Base-by-base conservation (phyloP, 1,284 basidiomycete genomes). In the Ganoderma leucocontextum region DNA sequence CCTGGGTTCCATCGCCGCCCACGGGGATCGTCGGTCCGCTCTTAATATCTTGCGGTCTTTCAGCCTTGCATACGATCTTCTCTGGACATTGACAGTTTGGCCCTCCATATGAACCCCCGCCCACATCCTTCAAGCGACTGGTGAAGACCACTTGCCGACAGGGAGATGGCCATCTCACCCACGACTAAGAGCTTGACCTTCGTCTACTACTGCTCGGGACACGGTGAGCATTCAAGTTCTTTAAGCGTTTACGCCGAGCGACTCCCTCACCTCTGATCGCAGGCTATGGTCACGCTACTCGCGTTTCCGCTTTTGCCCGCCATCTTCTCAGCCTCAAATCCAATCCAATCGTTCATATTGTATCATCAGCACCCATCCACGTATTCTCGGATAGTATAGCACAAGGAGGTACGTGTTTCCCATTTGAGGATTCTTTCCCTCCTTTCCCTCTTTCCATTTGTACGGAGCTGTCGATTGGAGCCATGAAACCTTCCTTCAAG, bases 281-380 rank as follows among this genome's bases (percentile, higher is more conserved):
- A 91, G 89, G 90, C 36, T 92, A 90, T 70, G 91, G 91, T 10
- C 91, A 92, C 76, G 91, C 90, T 29, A 93, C 91, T 6, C 86
- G 91, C 42, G 91, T 93, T 12, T 91, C 90, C 49, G 91, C 91
- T 1, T 87, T 93, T 71, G 82, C 89, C 9, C 80, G 82, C 58
- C 85, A 89, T 70, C 80, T 93, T 17, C 80, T 90, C 15, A 80
- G 78, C 60, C 79, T 88, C 8, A 66, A 77, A 9, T 75, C 78
- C 2, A 75, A 77, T 52, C 87, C 87, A 4, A 80, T 76, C 25
- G 78, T 93, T 4, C 79, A 88, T 76, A 88, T 92, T 63, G 84
- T 90, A 47, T 92, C 91, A 0, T 91, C 90, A 17, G 91, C 90
- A 2, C 90, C 90, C 19, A 80, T 84, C 65, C 89, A 87, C 74